A percentile compares a stretch with the other conserved stretches of the same genome.
Evolutionary conservation across 768 basidiomycete species (phyloP).

Genomic region (Tulasnella calospora): DNA sequence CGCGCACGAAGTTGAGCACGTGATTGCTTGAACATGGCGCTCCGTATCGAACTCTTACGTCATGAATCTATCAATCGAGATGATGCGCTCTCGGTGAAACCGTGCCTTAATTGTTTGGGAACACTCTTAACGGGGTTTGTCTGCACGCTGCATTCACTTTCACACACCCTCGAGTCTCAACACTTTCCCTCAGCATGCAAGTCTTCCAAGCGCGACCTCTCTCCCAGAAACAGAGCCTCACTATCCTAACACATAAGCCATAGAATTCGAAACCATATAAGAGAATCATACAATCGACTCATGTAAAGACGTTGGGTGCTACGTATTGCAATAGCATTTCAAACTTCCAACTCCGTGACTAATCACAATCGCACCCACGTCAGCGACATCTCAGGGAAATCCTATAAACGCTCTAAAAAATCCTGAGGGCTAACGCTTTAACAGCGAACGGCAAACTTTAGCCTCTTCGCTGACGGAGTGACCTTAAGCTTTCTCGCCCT

Average conservation of each 20-base stretch:
- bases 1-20: too few relatives aligned
- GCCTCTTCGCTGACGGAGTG: neutral
- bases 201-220: too few relatives aligned
- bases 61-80: too few relatives aligned
- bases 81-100: too few relatives aligned
- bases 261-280: neutral
- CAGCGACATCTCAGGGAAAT: neutral
- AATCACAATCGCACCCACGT: neutral
- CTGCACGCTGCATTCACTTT: too few relatives aligned
- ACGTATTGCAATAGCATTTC: neutral
- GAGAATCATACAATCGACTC: neutral
- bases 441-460: neutral
- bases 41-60: too few relatives aligned
- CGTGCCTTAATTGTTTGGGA: too few relatives aligned
- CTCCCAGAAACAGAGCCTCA: neutral
- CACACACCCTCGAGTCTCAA: too few relatives aligned
- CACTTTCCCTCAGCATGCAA: too few relatives aligned
- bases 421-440: neutral
- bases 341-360: neutral
- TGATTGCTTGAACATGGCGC: too few relatives aligned
- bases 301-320: neutral
- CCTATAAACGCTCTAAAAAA: neutral
- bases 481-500: neutral
- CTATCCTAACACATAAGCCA: neutral
- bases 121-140: too few relatives aligned